phyloP scores from a whole-genome alignment of 179 eudicot species.

The Spergularia azorica region DNA sequence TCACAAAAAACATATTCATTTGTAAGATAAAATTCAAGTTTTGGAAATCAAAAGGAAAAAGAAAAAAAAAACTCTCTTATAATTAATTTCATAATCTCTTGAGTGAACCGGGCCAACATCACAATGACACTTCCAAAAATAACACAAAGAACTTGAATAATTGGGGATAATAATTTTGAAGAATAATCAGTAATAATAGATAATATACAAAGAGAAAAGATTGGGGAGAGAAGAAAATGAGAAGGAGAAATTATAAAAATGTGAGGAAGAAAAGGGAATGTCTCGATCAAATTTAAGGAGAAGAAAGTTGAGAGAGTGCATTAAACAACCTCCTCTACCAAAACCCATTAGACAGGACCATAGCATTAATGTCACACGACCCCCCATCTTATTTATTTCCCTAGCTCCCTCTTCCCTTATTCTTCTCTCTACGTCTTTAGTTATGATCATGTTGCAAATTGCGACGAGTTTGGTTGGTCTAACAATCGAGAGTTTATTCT shows the following conservation, averaged over 20 bases:
- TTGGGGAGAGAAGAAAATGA: neutral
- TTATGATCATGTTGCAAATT: too few species aligned
- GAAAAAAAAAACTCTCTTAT: neutral
- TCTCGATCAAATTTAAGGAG: slow-evolving; percentile 37
- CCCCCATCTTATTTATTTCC: slow-evolving; percentile 15
- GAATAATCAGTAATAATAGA: neutral
- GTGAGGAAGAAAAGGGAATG: slow-evolving; percentile 32
- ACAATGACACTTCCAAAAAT: slow-evolving; percentile 27
- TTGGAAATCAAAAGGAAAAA: neutral
- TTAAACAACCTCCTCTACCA: slow-evolving; percentile 31
- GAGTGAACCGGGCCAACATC: slow-evolving; percentile 44
- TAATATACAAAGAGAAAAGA: neutral
- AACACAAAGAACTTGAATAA: neutral
- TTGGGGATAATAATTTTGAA: neutral
- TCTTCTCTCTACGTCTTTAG: too few species aligned
- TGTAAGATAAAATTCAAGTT: too few species aligned
- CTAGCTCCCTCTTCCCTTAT: neutral
- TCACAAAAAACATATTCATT: too few species aligned
- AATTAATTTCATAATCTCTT: slow-evolving; percentile 16
- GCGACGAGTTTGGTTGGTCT: too few species aligned
- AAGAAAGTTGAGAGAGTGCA: slow-evolving; percentile 19
- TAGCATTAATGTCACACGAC: slow-evolving; percentile 27
- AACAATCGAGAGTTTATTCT: too few species aligned
- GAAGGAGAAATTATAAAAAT: neutral
- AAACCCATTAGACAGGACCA: slow-evolving; percentile 28